These are phyloP conservation scores for Cyclotella cryptica DNA, from an alignment of 108 stramenopile species.

Conservation along the genomic window DNA sequence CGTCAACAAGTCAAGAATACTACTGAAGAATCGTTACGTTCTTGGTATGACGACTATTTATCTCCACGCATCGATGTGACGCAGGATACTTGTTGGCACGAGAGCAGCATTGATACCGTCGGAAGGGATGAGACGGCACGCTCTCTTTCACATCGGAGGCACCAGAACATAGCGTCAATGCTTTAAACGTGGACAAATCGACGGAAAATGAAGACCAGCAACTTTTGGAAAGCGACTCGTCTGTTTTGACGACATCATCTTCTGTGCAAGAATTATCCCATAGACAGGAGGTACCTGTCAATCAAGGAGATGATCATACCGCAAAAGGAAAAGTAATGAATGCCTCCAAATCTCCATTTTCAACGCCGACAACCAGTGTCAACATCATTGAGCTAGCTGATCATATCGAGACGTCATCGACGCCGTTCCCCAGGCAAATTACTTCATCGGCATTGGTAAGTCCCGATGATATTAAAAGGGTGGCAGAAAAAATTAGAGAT, in stretches of 20 bases:
- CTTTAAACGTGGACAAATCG: background rate
- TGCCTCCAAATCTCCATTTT: slow-evolving; percentile 8
- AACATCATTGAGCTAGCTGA: slow-evolving; percentile 18
- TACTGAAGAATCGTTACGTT: slow-evolving; percentile 18
- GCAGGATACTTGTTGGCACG: background rate
- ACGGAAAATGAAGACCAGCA: background rate
- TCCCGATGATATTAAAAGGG: background rate
- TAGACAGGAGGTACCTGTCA: too few species aligned
- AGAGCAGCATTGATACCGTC: background rate
- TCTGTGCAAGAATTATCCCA: too few species aligned
- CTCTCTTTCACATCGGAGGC: slow-evolving; percentile 3
- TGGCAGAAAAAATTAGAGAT: background rate
- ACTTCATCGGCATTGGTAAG: background rate
- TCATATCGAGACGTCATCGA: slow-evolving; percentile 22
- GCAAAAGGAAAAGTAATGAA: background rate
- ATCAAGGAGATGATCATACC: too few species aligned
- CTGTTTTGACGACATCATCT: too few species aligned
- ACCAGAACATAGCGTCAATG: background rate
- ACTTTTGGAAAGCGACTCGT: too few species aligned
- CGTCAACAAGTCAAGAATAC: background rate
- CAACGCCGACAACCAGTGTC: slow-evolving; percentile 14
- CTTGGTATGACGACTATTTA: slow-evolving; percentile 45
- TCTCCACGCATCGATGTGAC: slow-evolving; percentile 23
- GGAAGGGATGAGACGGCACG: background rate
- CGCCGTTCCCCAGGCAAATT: background rate